phyloP scores from a whole-genome alignment of 495 filamentous ascomycete species.

The Hyaloscypha hepaticicola region DNA sequence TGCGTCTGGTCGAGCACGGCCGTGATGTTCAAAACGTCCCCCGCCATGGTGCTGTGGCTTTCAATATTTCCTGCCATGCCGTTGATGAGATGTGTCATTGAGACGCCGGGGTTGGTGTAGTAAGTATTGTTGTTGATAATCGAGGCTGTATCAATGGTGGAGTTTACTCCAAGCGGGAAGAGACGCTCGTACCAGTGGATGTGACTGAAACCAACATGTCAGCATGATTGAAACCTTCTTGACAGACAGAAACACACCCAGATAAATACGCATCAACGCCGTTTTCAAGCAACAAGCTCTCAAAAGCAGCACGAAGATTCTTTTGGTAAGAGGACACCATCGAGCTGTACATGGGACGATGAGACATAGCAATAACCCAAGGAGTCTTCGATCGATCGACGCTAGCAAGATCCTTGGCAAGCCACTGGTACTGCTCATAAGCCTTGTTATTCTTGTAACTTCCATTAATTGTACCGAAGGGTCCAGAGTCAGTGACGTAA shows the following conservation, averaged over 20 bases:
- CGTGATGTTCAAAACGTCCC: slow-evolving; percentile 42
- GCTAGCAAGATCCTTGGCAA: slow-evolving; percentile 46
- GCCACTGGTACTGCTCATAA: slow-evolving; percentile 48
- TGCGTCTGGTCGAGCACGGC: slow-evolving; percentile 46
- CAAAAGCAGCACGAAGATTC: slow-evolving; percentile 41
- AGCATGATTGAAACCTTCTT: not conserved
- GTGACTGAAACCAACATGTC: slow-evolving; percentile 20
- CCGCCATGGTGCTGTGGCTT: slow-evolving; percentile 36
- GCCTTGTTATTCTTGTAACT: slow-evolving; percentile 36
- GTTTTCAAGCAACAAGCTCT: slow-evolving; percentile 45
- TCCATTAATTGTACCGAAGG: slow-evolving; percentile 46
- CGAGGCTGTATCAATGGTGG: slow-evolving; percentile 34
- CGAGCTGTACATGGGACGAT: slow-evolving; percentile 51
- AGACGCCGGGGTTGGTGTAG: slow-evolving; percentile 36
- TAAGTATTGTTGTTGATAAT: slow-evolving; percentile 41
- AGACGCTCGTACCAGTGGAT: slow-evolving; percentile 41
- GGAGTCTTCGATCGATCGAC: slow-evolving; percentile 52
- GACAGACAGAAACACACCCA: slow-evolving; percentile 35
- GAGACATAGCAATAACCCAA: slow-evolving; percentile 54
- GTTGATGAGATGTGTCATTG: slow-evolving; percentile 39
- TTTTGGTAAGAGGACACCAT: slow-evolving; percentile 33
- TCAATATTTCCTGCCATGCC: slow-evolving; percentile 39
- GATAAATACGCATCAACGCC: slow-evolving; percentile 51
- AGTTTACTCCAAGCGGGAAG: slow-evolving; percentile 39
- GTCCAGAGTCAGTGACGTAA: slow-evolving; percentile 48